Conservation (phyloP, 169 alveolate species). For the Plasmodium blacklocki region DNA sequence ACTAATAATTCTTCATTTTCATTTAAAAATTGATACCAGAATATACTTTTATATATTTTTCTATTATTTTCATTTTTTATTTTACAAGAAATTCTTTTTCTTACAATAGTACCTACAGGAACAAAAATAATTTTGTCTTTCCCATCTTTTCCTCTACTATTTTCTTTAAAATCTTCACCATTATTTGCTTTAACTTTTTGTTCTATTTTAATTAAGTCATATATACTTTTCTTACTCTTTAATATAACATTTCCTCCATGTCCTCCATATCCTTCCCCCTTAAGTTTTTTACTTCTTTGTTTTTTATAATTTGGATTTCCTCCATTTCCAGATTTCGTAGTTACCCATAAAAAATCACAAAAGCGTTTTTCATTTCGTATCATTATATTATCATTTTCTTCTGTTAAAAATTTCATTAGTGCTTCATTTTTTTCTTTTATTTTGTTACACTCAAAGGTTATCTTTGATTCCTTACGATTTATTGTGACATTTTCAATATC, state of each 20-base stretch:
- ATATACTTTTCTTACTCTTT: constrained; percentile 81
- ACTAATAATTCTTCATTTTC: constrained; percentile 79
- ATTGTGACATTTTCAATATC: background rate
- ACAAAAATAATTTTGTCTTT: constrained; percentile 76
- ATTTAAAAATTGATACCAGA: constrained; percentile 82
- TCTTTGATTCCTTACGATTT: background rate
- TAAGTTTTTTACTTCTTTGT: constrained; percentile 78
- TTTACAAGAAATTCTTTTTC: constrained; percentile 81
- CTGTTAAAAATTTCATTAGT: constrained; percentile 52
- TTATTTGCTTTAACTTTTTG: constrained; percentile 80
- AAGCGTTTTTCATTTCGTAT: constrained; percentile 84
- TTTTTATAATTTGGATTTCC: constrained; percentile 83
- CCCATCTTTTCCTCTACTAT: constrained; percentile 86
- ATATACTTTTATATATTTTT: constrained; percentile 56
- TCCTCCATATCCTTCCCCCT: constrained; percentile 89
- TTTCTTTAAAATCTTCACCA: constrained; percentile 85
- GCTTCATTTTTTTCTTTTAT: constrained; percentile 25
- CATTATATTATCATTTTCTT: constrained; percentile 47
- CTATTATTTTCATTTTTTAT: constrained; percentile 73
- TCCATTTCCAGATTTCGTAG: constrained; percentile 84
- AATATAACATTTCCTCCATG: constrained; percentile 86
- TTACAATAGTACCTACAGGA: constrained; percentile 85
- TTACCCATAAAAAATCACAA: constrained; percentile 82
- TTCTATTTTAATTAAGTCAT: constrained; percentile 82
- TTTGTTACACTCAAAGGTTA: too few species aligned